Percentiles rank a stretch among this genome's conserved stretches.
Evolutionary conservation across 352 stramenopile genomes (phyloP).

Genomic region (Phytopythium delawarense): DNA sequence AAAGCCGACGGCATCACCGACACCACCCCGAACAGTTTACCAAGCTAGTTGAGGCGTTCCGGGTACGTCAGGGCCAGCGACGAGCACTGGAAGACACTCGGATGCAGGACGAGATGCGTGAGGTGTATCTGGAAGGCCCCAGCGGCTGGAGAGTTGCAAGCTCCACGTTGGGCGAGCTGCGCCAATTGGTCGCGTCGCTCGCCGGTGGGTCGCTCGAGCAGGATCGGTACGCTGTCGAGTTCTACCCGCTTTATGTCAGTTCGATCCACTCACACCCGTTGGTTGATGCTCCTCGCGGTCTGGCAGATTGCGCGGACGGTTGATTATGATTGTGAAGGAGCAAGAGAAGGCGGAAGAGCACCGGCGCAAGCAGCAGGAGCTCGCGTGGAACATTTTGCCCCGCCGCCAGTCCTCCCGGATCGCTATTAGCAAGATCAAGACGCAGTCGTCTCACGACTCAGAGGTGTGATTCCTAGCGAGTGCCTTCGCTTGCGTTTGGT

Average conservation of each 20-base stretch:
- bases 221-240: constrained; percentile 30
- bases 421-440: constrained; percentile 73
- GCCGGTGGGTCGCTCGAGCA: constrained; percentile 69
- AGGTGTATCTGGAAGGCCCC: constrained; percentile 39
- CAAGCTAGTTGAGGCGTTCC: constrained; percentile 53
- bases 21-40: constrained; percentile 62
- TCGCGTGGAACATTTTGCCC: constrained; percentile 75
- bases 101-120: constrained; percentile 29
- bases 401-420: constrained; percentile 79
- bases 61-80: constrained; percentile 53
- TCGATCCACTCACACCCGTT: constrained; percentile 1
- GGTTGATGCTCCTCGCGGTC: not conserved
- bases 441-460: constrained; percentile 51
- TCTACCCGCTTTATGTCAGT: not conserved
- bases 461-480: constrained; percentile 16
- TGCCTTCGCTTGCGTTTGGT: not conserved
- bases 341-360: constrained; percentile 70
- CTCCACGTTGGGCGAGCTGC: constrained; percentile 61
- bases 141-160: constrained; percentile 68
- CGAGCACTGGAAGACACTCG: constrained; percentile 49
- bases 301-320: constrained; percentile 47
- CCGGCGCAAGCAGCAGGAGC: constrained; percentile 59
- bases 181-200: constrained; percentile 45
- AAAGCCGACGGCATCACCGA: constrained; percentile 57
- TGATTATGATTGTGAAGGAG: constrained; percentile 79